These are phyloP conservation scores for Exophiala sp. DNA, from an alignment of 2,329 filamentous ascomycete species.

Conservation along the genomic window DNA sequence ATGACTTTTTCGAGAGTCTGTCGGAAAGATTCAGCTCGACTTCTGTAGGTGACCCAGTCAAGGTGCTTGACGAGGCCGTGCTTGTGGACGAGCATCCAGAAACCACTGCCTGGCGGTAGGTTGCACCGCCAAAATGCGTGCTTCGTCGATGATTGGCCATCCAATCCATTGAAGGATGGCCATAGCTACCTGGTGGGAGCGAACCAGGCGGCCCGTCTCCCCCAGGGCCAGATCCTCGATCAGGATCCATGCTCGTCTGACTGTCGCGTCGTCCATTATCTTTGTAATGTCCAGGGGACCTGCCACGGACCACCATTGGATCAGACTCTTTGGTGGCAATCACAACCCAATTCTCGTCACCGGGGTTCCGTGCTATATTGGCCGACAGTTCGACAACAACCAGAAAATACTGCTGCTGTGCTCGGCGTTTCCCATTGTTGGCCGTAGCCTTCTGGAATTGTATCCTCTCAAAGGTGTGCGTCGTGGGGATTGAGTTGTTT, in stretches of 20 bases:
- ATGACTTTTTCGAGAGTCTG: slow-evolving; percentile 18
- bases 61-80: slow-evolving; percentile 18
- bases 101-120: slow-evolving; percentile 19
- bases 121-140: slow-evolving; percentile 19
- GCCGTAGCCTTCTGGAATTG: slow-evolving; percentile 92
- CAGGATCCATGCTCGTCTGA: slow-evolving; percentile 64
- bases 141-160: slow-evolving; percentile 16
- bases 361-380: slow-evolving; percentile 48
- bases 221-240: slow-evolving; percentile 51
- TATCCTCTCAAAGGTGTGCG: slow-evolving; percentile 75
- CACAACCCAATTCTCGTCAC: slow-evolving; percentile 58
- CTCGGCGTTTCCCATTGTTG: slow-evolving; percentile 85
- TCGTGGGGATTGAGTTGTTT: slow-evolving; percentile 32
- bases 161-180: slow-evolving; percentile 17
- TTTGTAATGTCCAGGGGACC: slow-evolving; percentile 75
- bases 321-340: slow-evolving; percentile 67
- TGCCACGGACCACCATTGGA: slow-evolving; percentile 79
- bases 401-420: slow-evolving; percentile 88
- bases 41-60: slow-evolving; percentile 16
- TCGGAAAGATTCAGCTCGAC: slow-evolving; percentile 15
- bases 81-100: slow-evolving; percentile 18
- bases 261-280: slow-evolving; percentile 60
- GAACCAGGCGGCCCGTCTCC: slow-evolving; percentile 31
- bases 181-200: slow-evolving; percentile 6
- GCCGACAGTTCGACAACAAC: slow-evolving; percentile 79